A percentile compares a stretch with the other conserved stretches of the same genome.
These are phyloP conservation scores for Didymosphaeria variabile DNA, from an alignment of 2,329 filamentous ascomycete genomes.

Conservation along the genomic window DNA sequence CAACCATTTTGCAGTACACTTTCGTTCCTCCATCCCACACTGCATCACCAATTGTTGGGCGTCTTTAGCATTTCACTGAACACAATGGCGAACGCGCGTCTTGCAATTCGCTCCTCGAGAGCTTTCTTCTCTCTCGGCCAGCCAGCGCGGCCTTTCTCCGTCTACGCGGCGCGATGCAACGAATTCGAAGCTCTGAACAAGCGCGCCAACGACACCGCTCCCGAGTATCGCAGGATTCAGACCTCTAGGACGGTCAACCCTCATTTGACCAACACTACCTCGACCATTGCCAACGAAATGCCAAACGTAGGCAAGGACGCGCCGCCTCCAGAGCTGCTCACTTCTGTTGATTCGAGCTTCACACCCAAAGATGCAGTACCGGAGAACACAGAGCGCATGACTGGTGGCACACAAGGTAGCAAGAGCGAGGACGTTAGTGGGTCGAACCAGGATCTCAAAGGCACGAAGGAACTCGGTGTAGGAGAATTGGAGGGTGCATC, in stretches of 20 bases:
- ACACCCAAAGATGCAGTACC: conserved; percentile 67
- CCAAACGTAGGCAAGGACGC: conserved; percentile 66
- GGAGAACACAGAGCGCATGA: conserved; percentile 72
- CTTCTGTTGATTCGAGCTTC: conserved; percentile 64
- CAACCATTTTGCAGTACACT: conserved; percentile 16
- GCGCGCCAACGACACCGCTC: conserved; percentile 61
- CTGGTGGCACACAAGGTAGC: conserved; percentile 67
- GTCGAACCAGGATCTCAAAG: conserved; percentile 38
- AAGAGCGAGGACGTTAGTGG: conserved; percentile 47
- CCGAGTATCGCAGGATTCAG: conserved; percentile 65
- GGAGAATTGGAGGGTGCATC: conserved; percentile 84
- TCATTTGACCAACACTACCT: conserved; percentile 70
- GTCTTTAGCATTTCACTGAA: not conserved
- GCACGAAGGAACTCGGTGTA: conserved; percentile 75
- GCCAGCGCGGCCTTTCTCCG: conserved; percentile 51
- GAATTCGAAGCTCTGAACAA: conserved; percentile 57
- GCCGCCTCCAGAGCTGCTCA: conserved; percentile 68
- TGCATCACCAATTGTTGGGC: conserved; percentile 2
- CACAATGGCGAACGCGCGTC: conserved; percentile 58
- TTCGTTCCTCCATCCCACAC: conserved; percentile 3
- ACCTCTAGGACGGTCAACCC: conserved; percentile 67
- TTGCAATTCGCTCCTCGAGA: conserved; percentile 57
- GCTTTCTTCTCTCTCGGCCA: conserved; percentile 47
- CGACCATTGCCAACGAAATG: conserved; percentile 70
- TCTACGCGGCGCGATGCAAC: conserved; percentile 45